phyloP scores from a whole-genome alignment of 2,329 filamentous ascomycete genomes.

The Stemphylium beticola region DNA sequence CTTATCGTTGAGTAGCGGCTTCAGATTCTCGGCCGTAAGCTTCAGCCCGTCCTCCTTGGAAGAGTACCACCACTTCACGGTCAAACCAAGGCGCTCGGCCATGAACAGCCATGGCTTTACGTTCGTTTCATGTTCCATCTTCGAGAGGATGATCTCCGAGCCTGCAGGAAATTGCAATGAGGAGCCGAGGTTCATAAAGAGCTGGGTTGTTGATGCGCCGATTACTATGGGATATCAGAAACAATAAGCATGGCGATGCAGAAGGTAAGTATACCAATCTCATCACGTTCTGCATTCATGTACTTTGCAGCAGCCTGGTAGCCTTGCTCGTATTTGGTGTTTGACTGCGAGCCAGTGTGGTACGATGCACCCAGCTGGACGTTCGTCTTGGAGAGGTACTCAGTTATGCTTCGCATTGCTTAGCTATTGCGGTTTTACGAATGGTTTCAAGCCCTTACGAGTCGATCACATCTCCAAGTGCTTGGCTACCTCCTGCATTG shows the following conservation, averaged over 20 bases:
- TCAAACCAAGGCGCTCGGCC: conserved; percentile 65
- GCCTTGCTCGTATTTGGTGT: conserved; percentile 64
- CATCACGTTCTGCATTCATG: conserved; percentile 69
- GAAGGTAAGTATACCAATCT: conserved; percentile 61
- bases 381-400: conserved; percentile 72
- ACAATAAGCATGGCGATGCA: not conserved
- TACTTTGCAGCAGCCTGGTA: conserved; percentile 71
- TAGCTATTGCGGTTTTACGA: not conserved
- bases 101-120: conserved; percentile 75
- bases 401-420: conserved; percentile 56
- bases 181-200: conserved; percentile 70
- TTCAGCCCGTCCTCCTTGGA: conserved; percentile 58
- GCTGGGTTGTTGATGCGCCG: conserved; percentile 76
- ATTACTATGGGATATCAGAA: conserved; percentile 57
- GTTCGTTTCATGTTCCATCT: conserved; percentile 79
- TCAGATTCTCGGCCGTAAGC: conserved; percentile 64
- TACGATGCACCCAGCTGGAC: conserved; percentile 80
- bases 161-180: conserved; percentile 48
- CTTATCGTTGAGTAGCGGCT: conserved; percentile 64
- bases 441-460: conserved; percentile 55
- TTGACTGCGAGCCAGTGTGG: conserved; percentile 64
- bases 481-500: conserved; percentile 79
- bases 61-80: conserved; percentile 72
- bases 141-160: conserved; percentile 73
- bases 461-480: conserved; percentile 69